A percentile compares a stretch with the other conserved stretches of the same genome.
Evolutionary conservation across 83 land plant species (phyloP).

Genomic region (Picea engelmannii): DNA sequence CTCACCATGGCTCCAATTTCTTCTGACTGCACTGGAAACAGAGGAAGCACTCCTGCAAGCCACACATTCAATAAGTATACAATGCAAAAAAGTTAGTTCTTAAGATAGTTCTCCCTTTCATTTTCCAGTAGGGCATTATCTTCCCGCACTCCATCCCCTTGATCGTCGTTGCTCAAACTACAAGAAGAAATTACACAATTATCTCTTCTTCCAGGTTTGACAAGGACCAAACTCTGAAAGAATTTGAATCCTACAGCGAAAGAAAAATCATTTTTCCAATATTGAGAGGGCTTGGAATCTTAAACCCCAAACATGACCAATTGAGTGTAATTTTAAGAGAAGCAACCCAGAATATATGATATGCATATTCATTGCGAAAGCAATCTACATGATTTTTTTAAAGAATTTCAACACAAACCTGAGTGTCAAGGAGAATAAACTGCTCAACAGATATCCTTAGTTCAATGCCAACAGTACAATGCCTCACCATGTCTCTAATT

Average conservation of each 20-base stretch:
- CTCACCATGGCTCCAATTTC: slow-evolving; percentile 76
- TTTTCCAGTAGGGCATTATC: too few relatives aligned
- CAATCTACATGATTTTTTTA: not conserved
- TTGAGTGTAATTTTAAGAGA: not conserved
- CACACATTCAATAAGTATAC: not conserved
- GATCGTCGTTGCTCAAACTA: too few relatives aligned
- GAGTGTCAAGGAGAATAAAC: slow-evolving; percentile 24
- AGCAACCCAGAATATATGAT: too few relatives aligned
- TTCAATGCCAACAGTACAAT: slow-evolving; percentile 31
- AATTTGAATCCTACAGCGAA: slow-evolving; percentile 27
- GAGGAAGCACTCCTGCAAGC: slow-evolving; percentile 85
- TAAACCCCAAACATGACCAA: not conserved
- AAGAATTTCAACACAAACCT: slow-evolving; percentile 42
- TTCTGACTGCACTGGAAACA: slow-evolving; percentile 76
- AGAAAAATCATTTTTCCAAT: not conserved
- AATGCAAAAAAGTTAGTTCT: not conserved
- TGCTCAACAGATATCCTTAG: slow-evolving; percentile 52
- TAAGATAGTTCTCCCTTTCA: not conserved
- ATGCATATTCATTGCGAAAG: not conserved
- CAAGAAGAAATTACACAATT: too few relatives aligned
- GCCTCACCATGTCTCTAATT: slow-evolving; percentile 71
- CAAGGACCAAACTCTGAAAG: slow-evolving; percentile 14
- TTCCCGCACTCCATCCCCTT: too few relatives aligned
- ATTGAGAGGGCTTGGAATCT: not conserved
- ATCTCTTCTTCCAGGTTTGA: too few relatives aligned